Conservation (phyloP, 2,329 filamentous ascomycete species). For the Verticillium nubilum region DNA sequence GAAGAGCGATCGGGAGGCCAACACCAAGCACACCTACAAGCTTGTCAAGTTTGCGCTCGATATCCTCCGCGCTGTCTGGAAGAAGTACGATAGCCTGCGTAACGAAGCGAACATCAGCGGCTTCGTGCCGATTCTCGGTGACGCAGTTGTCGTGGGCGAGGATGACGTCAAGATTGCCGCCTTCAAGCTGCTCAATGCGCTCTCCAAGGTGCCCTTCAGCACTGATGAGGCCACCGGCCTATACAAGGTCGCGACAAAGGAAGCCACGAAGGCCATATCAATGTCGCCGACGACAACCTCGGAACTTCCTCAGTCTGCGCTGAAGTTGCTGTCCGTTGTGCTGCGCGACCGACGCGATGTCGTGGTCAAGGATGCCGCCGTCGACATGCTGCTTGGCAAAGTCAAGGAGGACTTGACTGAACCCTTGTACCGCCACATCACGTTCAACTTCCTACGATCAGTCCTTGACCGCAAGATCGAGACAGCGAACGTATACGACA, state of each 20-base stretch:
- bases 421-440: conserved; percentile 84
- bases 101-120: conserved; percentile 75
- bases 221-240: conserved; percentile 59
- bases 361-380: conserved; percentile 69
- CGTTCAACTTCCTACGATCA: conserved; percentile 88
- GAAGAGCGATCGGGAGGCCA: conserved; percentile 66
- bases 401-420: conserved; percentile 88
- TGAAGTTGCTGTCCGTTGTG: conserved; percentile 83
- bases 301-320: conserved; percentile 78
- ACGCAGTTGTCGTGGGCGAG: conserved; percentile 75
- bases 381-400: conserved; percentile 77
- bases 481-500: conserved; percentile 84
- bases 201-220: conserved; percentile 78
- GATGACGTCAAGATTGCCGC: conserved; percentile 91
- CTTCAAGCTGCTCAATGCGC: conserved; percentile 76
- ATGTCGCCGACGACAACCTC: conserved; percentile 72
- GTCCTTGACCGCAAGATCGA: conserved; percentile 81
- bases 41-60: conserved; percentile 84
- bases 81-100: conserved; percentile 76
- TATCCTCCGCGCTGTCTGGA: conserved; percentile 76
- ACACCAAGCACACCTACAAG: conserved; percentile 80
- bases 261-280: conserved; percentile 78
- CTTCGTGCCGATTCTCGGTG: conserved; percentile 84
- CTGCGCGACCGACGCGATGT: conserved; percentile 76
- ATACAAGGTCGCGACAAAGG: conserved; percentile 74